Evolutionary conservation across 2,329 filamentous ascomycete species (phyloP).

Genomic region (Kalmusia sp.): DNA sequence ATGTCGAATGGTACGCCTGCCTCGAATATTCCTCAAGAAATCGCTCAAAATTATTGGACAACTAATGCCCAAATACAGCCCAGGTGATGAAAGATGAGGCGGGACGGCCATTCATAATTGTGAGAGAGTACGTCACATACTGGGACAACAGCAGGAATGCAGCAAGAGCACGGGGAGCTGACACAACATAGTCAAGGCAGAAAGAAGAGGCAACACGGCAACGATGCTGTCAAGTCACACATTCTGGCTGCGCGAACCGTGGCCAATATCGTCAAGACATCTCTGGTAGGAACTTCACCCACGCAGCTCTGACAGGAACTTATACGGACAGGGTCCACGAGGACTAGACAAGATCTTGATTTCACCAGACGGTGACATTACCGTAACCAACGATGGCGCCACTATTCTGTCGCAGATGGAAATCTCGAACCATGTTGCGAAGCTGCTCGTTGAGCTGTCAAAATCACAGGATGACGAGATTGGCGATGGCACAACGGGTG

Average conservation of each 20-base stretch:
- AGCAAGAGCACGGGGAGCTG: slow-evolving; percentile 30
- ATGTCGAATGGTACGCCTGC: slow-evolving; percentile 75
- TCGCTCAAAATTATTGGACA: too few relatives aligned
- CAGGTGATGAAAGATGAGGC: slow-evolving; percentile 95
- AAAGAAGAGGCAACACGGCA: slow-evolving; percentile 97
- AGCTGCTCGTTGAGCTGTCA: slow-evolving; percentile 93
- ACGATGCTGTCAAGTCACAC: slow-evolving; percentile 96
- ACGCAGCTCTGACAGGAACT: slow-evolving; percentile 5
- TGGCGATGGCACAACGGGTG: slow-evolving; percentile 96
- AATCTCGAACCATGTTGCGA: slow-evolving; percentile 97
- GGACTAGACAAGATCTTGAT: slow-evolving; percentile 99
- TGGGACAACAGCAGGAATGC: not conserved
- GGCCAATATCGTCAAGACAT: slow-evolving; percentile 96
- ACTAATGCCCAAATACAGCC: slow-evolving; percentile 50
- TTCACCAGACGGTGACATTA: slow-evolving; percentile 97
- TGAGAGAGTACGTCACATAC: slow-evolving; percentile 79
- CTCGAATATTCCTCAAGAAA: slow-evolving; percentile 8
- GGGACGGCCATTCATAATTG: slow-evolving; percentile 95
- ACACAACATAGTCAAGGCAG: slow-evolving; percentile 77
- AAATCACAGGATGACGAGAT: slow-evolving; percentile 99
- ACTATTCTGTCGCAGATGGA: slow-evolving; percentile 98
- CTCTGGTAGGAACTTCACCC: slow-evolving; percentile 63
- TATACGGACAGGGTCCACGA: slow-evolving; percentile 71
- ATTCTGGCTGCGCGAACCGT: slow-evolving; percentile 96
- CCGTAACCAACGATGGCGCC: slow-evolving; percentile 97